Evolutionary conservation across 2,329 filamentous ascomycete genomes (phyloP).

Genomic region (Stachybotrys elegans): DNA sequence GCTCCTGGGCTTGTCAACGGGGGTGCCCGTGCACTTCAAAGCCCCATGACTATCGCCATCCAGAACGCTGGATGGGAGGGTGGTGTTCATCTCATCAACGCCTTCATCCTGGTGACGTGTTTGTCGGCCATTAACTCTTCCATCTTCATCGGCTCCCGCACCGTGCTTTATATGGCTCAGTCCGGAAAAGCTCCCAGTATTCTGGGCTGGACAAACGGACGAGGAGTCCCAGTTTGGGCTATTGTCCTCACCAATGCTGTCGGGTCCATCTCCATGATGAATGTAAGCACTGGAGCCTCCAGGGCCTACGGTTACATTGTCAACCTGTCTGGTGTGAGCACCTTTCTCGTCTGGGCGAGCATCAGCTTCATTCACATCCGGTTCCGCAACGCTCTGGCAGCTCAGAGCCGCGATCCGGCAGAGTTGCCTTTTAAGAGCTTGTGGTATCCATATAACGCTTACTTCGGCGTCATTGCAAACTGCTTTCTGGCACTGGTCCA

Average conservation of each 20-base stretch:
- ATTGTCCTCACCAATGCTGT: slow-evolving; percentile 67
- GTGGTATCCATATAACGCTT: slow-evolving; percentile 54
- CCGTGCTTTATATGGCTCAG: slow-evolving; percentile 71
- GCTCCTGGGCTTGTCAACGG: slow-evolving; percentile 58
- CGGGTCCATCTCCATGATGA: slow-evolving; percentile 71
- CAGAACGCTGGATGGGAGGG: slow-evolving; percentile 69
- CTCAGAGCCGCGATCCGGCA: slow-evolving; percentile 48
- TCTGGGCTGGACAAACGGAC: slow-evolving; percentile 60
- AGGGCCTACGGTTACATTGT: slow-evolving; percentile 66
- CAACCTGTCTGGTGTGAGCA: slow-evolving; percentile 64
- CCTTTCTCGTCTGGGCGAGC: slow-evolving; percentile 66
- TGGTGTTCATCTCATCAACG: slow-evolving; percentile 71
- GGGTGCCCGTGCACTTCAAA: slow-evolving; percentile 58
- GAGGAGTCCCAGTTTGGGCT: slow-evolving; percentile 56
- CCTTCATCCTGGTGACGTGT: slow-evolving; percentile 69
- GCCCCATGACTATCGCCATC: slow-evolving; percentile 69
- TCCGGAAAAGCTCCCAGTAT: slow-evolving; percentile 66
- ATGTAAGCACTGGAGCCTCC: slow-evolving; percentile 60
- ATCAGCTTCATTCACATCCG: slow-evolving; percentile 69
- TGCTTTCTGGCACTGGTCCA: slow-evolving; percentile 56
- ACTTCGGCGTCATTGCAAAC: slow-evolving; percentile 53
- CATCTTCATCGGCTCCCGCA: slow-evolving; percentile 73
- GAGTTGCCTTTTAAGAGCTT: slow-evolving; percentile 52
- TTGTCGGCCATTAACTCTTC: slow-evolving; percentile 68
- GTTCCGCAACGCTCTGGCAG: slow-evolving; percentile 59